Evolutionary conservation across 2,329 filamentous ascomycete species (phyloP).

Genomic region (Aspergillus puulaauensis): DNA sequence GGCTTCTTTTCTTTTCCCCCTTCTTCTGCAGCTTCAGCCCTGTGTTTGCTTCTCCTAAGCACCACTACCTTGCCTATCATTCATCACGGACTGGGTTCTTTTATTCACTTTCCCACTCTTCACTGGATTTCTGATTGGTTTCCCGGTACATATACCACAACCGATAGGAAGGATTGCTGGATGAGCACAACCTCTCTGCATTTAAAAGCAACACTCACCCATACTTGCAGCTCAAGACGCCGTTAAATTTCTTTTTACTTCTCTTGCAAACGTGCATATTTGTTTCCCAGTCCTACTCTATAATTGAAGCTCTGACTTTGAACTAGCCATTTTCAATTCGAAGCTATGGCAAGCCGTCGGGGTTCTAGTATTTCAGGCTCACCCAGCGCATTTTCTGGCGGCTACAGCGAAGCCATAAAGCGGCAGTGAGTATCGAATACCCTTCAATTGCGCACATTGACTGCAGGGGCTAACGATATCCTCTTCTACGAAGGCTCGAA

Average conservation of each 20-base stretch:
- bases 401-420: constrained; percentile 25
- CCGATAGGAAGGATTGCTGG: neutral
- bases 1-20: neutral
- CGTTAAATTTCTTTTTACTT: neutral
- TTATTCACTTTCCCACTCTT: neutral
- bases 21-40: neutral
- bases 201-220: neutral
- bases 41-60: neutral
- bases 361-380: neutral
- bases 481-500: constrained; percentile 22
- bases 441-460: neutral
- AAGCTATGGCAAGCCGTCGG: neutral
- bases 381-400: constrained; percentile 22
- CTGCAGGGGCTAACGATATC: neutral
- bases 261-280: neutral
- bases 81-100: neutral
- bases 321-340: neutral
- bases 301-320: neutral
- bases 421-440: constrained; percentile 20
- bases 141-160: neutral
- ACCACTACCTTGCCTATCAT: neutral
- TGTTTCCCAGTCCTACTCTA: neutral
- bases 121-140: neutral
- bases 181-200: neutral
- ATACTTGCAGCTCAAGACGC: neutral